These are phyloP conservation scores for Alternaria consortialis DNA, from an alignment of 2,329 filamentous ascomycete species.

Conservation along the genomic window DNA sequence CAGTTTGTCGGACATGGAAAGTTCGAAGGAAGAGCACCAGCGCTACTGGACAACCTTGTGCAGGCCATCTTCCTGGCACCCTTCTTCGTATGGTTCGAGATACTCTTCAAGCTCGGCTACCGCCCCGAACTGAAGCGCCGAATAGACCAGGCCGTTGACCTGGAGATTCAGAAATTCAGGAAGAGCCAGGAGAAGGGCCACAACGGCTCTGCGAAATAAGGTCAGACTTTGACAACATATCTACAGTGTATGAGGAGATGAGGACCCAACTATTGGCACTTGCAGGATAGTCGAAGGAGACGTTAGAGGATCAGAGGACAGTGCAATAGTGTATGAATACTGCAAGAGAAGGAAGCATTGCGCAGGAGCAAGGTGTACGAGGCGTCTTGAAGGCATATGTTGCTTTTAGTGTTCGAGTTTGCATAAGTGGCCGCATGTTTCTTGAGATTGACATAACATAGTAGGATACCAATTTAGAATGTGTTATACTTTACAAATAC, in stretches of 20 bases:
- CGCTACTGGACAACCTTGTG: conserved; percentile 87
- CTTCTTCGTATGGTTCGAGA: conserved; percentile 96
- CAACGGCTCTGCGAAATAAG: conserved; percentile 42
- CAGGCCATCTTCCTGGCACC: conserved; percentile 93
- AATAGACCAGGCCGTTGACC: conserved; percentile 77
- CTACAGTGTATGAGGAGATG: neutral
- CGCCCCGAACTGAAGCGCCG: conserved; percentile 84
- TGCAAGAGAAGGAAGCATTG: conserved; percentile 30
- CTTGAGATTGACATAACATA: conserved; percentile 5
- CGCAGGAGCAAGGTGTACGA: conserved; percentile 33
- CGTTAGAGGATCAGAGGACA: neutral
- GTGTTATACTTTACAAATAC: neutral
- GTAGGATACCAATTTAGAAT: conserved; percentile 20
- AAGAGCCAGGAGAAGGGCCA: conserved; percentile 61
- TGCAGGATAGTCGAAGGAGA: conserved; percentile 1
- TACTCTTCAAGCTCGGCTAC: conserved; percentile 90
- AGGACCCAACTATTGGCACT: conserved; percentile 1
- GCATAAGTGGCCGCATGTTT: conserved; percentile 2
- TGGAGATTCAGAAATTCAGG: conserved; percentile 78
- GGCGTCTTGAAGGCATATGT: conserved; percentile 20
- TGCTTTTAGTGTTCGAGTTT: conserved; percentile 7
- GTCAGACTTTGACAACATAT: neutral
- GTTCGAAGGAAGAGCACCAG: conserved; percentile 88
- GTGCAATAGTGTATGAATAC: conserved; percentile 13
- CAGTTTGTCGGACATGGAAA: conserved; percentile 93